A percentile compares a stretch with the other conserved stretches of the same genome.
phyloP scores from a whole-genome alignment of 164 flowering plant genomes.

The Houttuynia cordata region DNA sequence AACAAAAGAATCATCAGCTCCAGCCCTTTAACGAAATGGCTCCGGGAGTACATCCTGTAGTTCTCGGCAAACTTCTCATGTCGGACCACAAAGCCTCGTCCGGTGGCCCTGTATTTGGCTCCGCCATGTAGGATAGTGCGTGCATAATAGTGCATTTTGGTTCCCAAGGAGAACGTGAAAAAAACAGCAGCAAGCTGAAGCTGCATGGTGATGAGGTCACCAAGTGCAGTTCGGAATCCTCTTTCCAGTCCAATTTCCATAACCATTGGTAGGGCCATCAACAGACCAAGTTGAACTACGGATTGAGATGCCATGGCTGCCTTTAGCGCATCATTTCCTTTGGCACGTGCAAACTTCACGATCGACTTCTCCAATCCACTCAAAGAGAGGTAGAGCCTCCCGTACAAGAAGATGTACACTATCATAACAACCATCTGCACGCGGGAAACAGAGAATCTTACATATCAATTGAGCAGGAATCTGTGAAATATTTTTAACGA shows the following conservation, averaged over 20 bases:
- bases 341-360: constrained; percentile 40
- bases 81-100: constrained; percentile 92
- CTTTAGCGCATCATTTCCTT: constrained; percentile 46
- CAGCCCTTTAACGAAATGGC: constrained; percentile 87
- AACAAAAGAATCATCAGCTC: constrained; percentile 72
- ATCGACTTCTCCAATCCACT: constrained; percentile 88
- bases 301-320: constrained; percentile 94
- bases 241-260: constrained; percentile 97
- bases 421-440: constrained; percentile 70
- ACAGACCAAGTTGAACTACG: constrained; percentile 73
- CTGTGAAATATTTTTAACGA: background rate
- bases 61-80: constrained; percentile 96
- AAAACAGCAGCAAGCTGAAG: constrained; percentile 90
- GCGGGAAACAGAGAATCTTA: background rate
- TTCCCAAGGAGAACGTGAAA: constrained; percentile 95
- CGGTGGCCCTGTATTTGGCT: constrained; percentile 97
- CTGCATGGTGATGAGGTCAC: constrained; percentile 86
- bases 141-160: constrained; percentile 82
- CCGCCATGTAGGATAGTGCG: constrained; percentile 96
- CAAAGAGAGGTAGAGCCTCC: constrained; percentile 65
- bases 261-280: constrained; percentile 86
- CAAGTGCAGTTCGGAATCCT: constrained; percentile 80
- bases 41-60: constrained; percentile 89
- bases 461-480: background rate
- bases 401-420: constrained; percentile 80